Conservation (phyloP, 2,329 filamentous ascomycete species). For the Fusarium ramigenum region DNA sequence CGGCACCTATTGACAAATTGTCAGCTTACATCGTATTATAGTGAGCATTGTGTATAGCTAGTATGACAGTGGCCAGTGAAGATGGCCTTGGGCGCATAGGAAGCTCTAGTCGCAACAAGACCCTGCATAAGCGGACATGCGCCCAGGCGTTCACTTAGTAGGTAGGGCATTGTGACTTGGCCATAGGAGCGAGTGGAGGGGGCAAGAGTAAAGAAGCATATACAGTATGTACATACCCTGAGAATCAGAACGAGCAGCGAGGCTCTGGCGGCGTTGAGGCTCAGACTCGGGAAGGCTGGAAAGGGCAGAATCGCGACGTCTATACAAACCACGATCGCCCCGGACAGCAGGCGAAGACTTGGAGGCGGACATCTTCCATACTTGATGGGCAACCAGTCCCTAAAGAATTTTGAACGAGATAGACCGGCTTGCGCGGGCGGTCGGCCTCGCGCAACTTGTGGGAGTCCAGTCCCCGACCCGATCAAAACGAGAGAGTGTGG, state of each 20-base stretch:
- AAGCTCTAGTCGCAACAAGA: conserved; percentile 15
- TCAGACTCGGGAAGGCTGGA: conserved; percentile 37
- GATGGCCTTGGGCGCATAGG: background rate
- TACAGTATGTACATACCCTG: conserved; percentile 42
- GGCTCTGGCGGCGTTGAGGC: conserved; percentile 38
- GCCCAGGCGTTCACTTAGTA: conserved; percentile 5
- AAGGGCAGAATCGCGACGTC: conserved; percentile 38
- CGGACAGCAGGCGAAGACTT: conserved; percentile 41
- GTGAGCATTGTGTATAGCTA: background rate
- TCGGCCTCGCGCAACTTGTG: conserved; percentile 40
- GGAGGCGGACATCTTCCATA: conserved; percentile 50
- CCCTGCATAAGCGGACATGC: conserved; percentile 26
- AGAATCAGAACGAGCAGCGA: conserved; percentile 42
- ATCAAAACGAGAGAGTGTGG: conserved; percentile 32
- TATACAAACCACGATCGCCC: conserved; percentile 43
- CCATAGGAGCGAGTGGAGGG: background rate
- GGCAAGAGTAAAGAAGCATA: conserved; percentile 1
- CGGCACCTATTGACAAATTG: conserved; percentile 32
- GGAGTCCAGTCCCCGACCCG: conserved; percentile 37
- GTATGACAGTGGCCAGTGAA: conserved; percentile 2
- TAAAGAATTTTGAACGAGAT: conserved; percentile 35
- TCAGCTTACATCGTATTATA: conserved; percentile 41
- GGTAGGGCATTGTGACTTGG: conserved; percentile 22
- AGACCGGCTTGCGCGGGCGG: conserved; percentile 35
- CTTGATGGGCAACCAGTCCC: conserved; percentile 41